Evolutionary conservation across 805 yeast species (phyloP), one percentile per base, ranked within the genome.

Genomic region (Cyberlindnera saturnus): DNA sequence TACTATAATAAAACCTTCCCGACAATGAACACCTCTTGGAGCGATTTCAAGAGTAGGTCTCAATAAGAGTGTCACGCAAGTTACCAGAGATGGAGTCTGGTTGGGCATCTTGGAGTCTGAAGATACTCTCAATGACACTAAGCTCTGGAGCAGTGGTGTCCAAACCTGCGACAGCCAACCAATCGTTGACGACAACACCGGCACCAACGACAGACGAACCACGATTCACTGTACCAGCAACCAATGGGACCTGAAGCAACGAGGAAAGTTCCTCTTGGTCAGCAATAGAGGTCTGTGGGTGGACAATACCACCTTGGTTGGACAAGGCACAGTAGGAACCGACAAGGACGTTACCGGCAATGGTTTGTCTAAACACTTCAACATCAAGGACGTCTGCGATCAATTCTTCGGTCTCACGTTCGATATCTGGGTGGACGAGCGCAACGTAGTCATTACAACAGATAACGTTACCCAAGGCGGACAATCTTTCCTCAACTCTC

Each of bases 361-460:
- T 90, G 38, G 99, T 93, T 69, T 93, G 99, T 72, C 98, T 84
- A 77, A 93, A 93, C 37, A 93, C 99, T 70, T 93, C 99, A 42
- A 93, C 99, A 47, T 99, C 99, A 46, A 93, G 75, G 14, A 90
- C 96, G 66, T 93, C 99, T 37, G 98, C 96, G 62, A 93, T 93
- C 56, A 93, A 73, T 71, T 93, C 99, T 71, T 93, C 99, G 41
- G 99, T 93, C 69, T 93, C 99, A 64, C 99, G 83, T 73, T 93
- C 99, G 53, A 93, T 88, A 71, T 93, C 99, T 40, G 99, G 99
- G 67, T 93, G 99, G 42, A 93, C 99, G 52, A 93, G 77, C 4
- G 99, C 99, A 57, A 95, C 99, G 64, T 93, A 93, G 67, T 93
- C 99, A 67, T 93, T 93, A 71, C 98, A 91, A 69, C 98, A 91